Base-by-base conservation (phyloP, 495 filamentous ascomycete species). In the Lepraria neglecta region DNA sequence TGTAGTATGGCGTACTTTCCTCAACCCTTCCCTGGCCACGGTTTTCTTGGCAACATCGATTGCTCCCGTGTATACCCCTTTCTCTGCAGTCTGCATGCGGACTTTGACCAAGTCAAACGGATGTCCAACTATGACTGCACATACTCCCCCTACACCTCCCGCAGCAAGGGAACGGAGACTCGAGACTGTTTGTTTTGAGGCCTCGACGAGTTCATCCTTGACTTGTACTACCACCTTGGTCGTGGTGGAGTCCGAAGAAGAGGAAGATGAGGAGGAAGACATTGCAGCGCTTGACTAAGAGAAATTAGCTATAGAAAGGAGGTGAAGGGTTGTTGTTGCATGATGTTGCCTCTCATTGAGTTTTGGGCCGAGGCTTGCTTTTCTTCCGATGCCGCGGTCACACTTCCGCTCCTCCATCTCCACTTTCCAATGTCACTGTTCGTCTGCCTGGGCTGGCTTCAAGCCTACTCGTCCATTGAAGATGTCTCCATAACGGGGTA, bases 41-140 rank as follows among this genome's bases (percentile, higher is more conserved):
- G 87, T 91, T 78, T 85, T 95, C 71, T 81, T 76, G 64, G 96
- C 92, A 6, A 96, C 92, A 77, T 98, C 95, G 64, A 97, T 82
- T 9, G 95, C 94, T 38, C 87, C 84, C 14, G 78, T 85, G 74
- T 98, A 97, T 50, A 96, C 87, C 14, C 94, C 95, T 77, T 85
- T 88, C 75, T 96, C 91, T 19, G 94, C 90, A 1, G 94, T 98
- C 78, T 98, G 94, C 72, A 98, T 72, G 43, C 95, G 88, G 61
- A 98, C 94, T 75, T 98, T 98, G 69, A 97, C 92, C 63, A 98
- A 78, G 70, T 98, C 94, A 70, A 98, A 98, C 9, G 94, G 94
- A 75, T 97, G 95, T 46, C 94, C 94, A 64, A 92, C 85, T 24
- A 98, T 67, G 46, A 97, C 95, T 31, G 94, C 92, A 75, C 89